A percentile compares a stretch with the other conserved stretches of the same genome.
Evolutionary conservation across 2,329 filamentous ascomycete genomes (phyloP).

Genomic region (Exophiala bonariae): DNA sequence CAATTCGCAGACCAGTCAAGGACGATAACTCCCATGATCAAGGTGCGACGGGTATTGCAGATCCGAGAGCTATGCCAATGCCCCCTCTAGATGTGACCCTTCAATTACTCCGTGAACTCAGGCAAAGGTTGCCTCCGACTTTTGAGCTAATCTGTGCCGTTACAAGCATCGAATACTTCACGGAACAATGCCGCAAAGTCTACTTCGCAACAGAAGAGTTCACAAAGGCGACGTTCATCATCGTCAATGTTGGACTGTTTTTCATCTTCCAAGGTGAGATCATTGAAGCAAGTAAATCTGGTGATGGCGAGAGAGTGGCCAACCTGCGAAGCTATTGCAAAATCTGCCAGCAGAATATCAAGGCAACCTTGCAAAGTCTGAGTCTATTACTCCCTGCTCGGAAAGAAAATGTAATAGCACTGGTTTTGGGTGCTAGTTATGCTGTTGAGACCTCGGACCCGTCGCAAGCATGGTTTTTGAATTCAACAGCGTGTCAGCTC

Average conservation of each 20-base stretch:
- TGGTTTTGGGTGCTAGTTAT: slow-evolving; percentile 16
- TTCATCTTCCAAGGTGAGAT: slow-evolving; percentile 1
- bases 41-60: not conserved
- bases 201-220: slow-evolving; percentile 16
- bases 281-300: not conserved
- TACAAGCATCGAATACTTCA: not conserved
- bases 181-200: slow-evolving; percentile 15
- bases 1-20: not conserved
- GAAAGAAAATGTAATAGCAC: slow-evolving; percentile 16
- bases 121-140: not conserved
- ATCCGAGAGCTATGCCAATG: not conserved
- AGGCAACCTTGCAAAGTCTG: slow-evolving; percentile 9
- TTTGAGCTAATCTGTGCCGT: slow-evolving; percentile 1
- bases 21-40: not conserved
- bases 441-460: slow-evolving; percentile 12
- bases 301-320: not conserved
- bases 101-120: slow-evolving; percentile 1
- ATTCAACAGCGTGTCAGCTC: slow-evolving; percentile 10
- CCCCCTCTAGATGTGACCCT: not conserved
- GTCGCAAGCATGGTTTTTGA: slow-evolving; percentile 9
- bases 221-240: slow-evolving; percentile 14
- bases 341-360: slow-evolving; percentile 14
- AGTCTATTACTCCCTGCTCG: slow-evolving; percentile 9
- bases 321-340: not conserved
- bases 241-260: slow-evolving; percentile 12